Base-by-base conservation (phyloP, 768 basidiomycete species). In the Leccinum longicurvipes region DNA sequence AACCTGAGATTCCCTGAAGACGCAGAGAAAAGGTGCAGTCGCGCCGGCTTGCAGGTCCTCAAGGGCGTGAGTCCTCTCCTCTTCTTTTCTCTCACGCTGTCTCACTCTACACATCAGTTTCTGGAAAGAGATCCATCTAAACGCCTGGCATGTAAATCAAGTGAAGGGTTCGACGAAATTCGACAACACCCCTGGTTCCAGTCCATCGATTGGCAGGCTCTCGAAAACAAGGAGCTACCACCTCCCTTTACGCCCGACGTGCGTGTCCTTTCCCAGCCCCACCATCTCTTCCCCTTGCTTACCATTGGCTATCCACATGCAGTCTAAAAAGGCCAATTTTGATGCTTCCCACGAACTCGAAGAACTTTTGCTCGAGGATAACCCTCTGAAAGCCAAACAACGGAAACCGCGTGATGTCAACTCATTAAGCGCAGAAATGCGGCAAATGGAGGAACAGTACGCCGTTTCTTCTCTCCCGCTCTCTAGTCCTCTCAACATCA, bases 271-370 rank as follows among this genome's bases (percentile, higher is more conserved):
- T n/a, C 19, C 27, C 10, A 54, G 25, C 47, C 58, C 34, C 19
- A 23, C 4, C 15, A 15, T 42, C 24, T 46, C 21, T 45, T 42
- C 21, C 28, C 21, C 21, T 12, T 32, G 31, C 52, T 50, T 53
- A 56, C 54, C n/a, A 53, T 61, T 15, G 11, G 11, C 6, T 29
- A 53, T 45, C 56, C 46, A n/a, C 15, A 8, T 0, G 6, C 66
- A 98, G 95, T 86, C 87, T n/a, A 98, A 98, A 77, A 97, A 97
- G 73, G 93, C 96, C 28, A 98, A 99, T 72, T 99, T 99, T 68
- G 96, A 99, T 68, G 95, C 96, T 25, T 98, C 96, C 12, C 95
- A 98, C 67, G 96, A 99, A 72, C 76, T 99, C 32, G 96, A 99
- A 67, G 96, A 99, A 73, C 79, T 99, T 21, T 73, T 99, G 11